Evolutionary conservation across 257 asterid genomes (phyloP).

Genomic region (Primulina huaijiensis): DNA sequence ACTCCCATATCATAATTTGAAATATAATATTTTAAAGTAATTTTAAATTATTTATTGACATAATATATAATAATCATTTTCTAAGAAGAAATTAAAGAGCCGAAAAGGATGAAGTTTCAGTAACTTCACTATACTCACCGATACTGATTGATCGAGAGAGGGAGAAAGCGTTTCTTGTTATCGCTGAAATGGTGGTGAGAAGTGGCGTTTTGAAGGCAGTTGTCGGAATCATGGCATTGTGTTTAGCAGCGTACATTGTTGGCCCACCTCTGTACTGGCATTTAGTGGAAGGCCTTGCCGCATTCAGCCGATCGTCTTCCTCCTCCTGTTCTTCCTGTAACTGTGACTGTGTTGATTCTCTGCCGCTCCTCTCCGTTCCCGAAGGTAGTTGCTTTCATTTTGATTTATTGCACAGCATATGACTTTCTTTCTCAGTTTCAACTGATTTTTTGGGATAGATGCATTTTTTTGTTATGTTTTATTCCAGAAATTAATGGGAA

Average conservation of each 20-base stretch:
- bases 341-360: constrained; percentile 67
- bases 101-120: background rate
- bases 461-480: background rate
- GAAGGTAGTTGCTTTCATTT: constrained; percentile 39
- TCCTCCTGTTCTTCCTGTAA: constrained; percentile 67
- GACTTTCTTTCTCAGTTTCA: constrained; percentile 20
- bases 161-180: background rate
- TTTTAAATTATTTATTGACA: too few relatives aligned
- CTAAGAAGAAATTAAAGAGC: background rate
- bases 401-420: constrained; percentile 12
- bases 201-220: constrained; percentile 53
- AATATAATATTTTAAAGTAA: too few relatives aligned
- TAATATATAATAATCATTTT: too few relatives aligned
- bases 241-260: constrained; percentile 64
- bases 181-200: constrained; percentile 48
- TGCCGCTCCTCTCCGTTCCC: constrained; percentile 63
- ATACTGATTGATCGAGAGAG: background rate
- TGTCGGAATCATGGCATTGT: constrained; percentile 55
- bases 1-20: too few relatives aligned
- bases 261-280: constrained; percentile 95
- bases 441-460: constrained; percentile 1
- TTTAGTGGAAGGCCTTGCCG: constrained; percentile 63
- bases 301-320: constrained; percentile 45
- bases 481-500: background rate
- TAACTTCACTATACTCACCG: background rate